Base-by-base conservation (phyloP, 306 rosid genomes). In the Malus fusca region DNA sequence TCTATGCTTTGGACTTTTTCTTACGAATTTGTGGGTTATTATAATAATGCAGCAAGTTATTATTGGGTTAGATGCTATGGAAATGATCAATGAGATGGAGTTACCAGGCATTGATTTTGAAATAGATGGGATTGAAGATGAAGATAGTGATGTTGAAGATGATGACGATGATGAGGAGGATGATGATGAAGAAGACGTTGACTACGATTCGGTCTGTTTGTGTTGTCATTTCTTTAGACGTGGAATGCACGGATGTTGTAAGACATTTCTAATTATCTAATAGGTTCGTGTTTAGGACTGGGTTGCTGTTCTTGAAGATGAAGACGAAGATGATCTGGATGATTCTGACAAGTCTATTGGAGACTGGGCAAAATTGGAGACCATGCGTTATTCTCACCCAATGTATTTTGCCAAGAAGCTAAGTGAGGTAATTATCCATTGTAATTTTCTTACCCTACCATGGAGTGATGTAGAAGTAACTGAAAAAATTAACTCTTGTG, bases 291-390 rank as follows among this genome's bases (percentile, higher is more conserved):
- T 90, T 73, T 85, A 95, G 99, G 99, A 92, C 70, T 92, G 99
- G 99, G 96, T 88, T 60, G 82, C 93, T 71, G 86, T 88, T 78
- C 83, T 88, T 78, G 90, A 96, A 4, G 92, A 95, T 11, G 96
- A 86, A 23, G 92, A 95, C 9, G 96, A 86, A 21, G 91, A 91
- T 65, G 93, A 82, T 42, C 71, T 77, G 60, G 90, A 85, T 61
- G 88, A 90, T 56, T 80, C 80, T 5, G 97, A 92, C 66, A 90
- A 86, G 88, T 51, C 88, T 71, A 83, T 88, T 37, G 93, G 86
- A 80, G 97, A 92, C 84, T 92, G 99, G 99, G 97, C 97, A 62
- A 90, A 92, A 80, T 82, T 89, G 84, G 97, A 90, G 74, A 89
- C 92, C 0, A 89, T 90, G 99, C 87, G 88, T 76, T 87, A 87